phyloP scores from a whole-genome alignment of 2,329 filamentous ascomycete genomes.

The Colletotrichum phormii region DNA sequence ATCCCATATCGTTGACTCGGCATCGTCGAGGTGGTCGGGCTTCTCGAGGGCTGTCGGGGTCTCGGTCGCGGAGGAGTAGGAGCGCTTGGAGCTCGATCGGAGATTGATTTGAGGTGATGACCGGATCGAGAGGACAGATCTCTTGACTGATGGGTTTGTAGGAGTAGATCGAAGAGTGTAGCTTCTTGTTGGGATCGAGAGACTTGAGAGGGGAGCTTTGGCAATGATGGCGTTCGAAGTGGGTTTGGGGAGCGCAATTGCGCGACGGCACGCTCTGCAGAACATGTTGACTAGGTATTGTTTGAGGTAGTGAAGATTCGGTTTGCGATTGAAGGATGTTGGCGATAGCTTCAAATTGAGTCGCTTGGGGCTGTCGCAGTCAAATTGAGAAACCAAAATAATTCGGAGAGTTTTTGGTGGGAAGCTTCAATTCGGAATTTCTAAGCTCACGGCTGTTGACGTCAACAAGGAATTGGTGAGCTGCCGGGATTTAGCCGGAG shows the following conservation, averaged over 20 bases:
- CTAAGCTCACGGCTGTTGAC: constrained; percentile 30
- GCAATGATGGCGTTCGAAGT: neutral
- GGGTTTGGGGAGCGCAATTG: constrained; percentile 27
- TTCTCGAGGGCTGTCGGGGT: constrained; percentile 46
- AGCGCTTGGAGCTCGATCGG: neutral
- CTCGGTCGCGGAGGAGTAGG: constrained; percentile 23
- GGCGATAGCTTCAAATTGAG: neutral
- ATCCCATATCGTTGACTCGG: constrained; percentile 70
- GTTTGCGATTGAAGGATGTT: no score
- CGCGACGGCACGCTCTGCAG: constrained; percentile 37
- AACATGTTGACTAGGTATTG: constrained; percentile 18
- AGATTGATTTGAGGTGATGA: neutral
- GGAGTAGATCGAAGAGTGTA: neutral
- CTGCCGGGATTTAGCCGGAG: constrained; percentile 2
- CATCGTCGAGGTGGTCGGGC: constrained; percentile 63
- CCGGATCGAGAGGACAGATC: neutral
- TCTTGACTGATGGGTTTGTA: neutral
- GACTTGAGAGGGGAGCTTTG: constrained; percentile 46
- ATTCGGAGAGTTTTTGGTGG: neutral
- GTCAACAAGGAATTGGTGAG: neutral
- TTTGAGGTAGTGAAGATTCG: no score
- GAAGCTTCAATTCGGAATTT: constrained; percentile 22
- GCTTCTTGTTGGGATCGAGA: constrained; percentile 55
- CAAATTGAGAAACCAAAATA: neutral
- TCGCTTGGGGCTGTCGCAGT: neutral